Base-by-base conservation (phyloP, 1,284 basidiomycete genomes). In the Cystobasidium slooffiae region DNA sequence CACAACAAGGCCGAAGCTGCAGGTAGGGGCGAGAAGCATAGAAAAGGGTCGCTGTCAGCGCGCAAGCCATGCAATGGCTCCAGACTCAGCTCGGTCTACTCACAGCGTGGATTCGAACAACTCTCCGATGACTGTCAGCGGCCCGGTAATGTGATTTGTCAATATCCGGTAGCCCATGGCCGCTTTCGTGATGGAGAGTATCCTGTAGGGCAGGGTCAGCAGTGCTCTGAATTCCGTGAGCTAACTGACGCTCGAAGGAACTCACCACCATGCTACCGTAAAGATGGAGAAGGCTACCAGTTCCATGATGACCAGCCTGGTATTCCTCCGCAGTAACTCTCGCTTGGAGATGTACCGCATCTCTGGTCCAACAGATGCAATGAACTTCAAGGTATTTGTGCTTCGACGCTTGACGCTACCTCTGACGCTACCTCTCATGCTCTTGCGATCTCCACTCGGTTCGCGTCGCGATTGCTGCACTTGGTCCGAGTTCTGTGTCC, bases 241-340 rank as follows among this genome's bases (percentile, higher is more conserved):
- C n/a, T n/a, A n/a, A n/a, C n/a, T n/a, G n/a, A n/a, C n/a, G n/a
- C n/a, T n/a, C n/a, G n/a, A n/a, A n/a, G n/a, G n/a, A n/a, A n/a
- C n/a, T n/a, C 61, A 73, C 70, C 62, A 65, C 70, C 70, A 73
- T 2, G 56, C 56, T 44, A 73, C 24, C 12, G 63, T 73, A 47
- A 73, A 66, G 18, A 66, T 22, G 10, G 64, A 66, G 37, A 66
- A 66, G 4, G 62, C 24, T 16, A 66, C 41, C 24, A 73, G 63
- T 20, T 73, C 70, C 18, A 65, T 39, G 20, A 47, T 47, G 20
- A 73, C 63, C 0, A 73, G 70, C 6, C 63, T 41, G 16, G 62
- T 65, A 37, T 73, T 73, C 52, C 43, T 62, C 39, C 63, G 49
- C 24, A 73, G 43, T 3, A 73, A 22, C 41, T 73, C 70, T 16